Conservation (phyloP, 1,139 yeast species). For the Geotrichum cucujoidarum region DNA sequence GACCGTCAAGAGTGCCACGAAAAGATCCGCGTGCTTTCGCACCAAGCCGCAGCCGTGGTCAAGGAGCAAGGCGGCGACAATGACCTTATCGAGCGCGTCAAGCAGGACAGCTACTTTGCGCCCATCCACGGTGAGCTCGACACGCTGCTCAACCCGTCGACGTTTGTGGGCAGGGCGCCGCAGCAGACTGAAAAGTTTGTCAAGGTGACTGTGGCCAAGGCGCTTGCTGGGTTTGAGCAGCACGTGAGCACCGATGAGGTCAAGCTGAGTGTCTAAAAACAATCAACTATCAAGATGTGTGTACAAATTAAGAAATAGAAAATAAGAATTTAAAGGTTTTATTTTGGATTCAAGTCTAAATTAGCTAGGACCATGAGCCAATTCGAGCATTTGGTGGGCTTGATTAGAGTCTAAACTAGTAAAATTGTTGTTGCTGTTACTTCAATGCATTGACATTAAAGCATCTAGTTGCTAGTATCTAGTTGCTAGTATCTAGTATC, state of each 20-base stretch:
- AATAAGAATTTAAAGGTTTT: no score
- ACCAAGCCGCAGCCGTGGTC: constrained; percentile 95
- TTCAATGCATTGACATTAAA: no score
- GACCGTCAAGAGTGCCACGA: constrained; percentile 98
- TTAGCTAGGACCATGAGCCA: no score
- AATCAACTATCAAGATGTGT: not conserved
- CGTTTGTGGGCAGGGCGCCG: constrained; percentile 98
- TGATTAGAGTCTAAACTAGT: no score
- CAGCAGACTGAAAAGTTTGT: constrained; percentile 95
- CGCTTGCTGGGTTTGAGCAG: constrained; percentile 64
- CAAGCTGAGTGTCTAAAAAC: constrained; percentile 14
- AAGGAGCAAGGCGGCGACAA: constrained; percentile 98
- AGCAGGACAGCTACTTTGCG: constrained; percentile 71
- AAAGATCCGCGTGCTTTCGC: constrained; percentile 92
- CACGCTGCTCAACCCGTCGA: constrained; percentile 74
- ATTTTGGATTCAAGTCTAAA: no score
- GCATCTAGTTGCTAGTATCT: no score
- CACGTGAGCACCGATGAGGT: constrained; percentile 39
- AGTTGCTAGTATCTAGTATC: no score
- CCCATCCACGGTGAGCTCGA: constrained; percentile 88
- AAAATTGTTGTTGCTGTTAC: no score
- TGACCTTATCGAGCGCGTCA: constrained; percentile 87
- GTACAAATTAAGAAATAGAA: no score
- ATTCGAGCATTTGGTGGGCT: no score
- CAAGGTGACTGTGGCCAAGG: constrained; percentile 74